Conservation (phyloP, 2,329 filamentous ascomycete genomes). For the Alternaria sp. region DNA sequence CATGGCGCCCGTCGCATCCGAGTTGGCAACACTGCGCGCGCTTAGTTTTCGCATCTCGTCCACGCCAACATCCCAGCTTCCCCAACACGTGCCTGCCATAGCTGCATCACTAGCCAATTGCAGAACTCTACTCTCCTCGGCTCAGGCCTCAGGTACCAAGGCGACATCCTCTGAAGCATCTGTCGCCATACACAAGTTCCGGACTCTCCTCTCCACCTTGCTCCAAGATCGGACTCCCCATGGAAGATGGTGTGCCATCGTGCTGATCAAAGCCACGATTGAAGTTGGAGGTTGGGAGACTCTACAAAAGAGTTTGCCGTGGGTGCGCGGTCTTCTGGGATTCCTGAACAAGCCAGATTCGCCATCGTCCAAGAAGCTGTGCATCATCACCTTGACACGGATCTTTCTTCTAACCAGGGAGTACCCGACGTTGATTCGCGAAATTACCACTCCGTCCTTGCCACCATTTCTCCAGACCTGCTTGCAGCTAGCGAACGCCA, state of each 20-base stretch:
- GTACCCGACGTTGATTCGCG: constrained; percentile 82
- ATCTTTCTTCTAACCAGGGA: constrained; percentile 85
- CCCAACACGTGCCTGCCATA: constrained; percentile 75
- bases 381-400: constrained; percentile 78
- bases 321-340: constrained; percentile 79
- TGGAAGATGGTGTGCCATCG: constrained; percentile 79
- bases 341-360: constrained; percentile 85
- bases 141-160: constrained; percentile 66
- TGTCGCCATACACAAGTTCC: constrained; percentile 81
- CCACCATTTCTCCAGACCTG: constrained; percentile 78
- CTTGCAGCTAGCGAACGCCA: constrained; percentile 64
- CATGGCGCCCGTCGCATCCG: constrained; percentile 40
- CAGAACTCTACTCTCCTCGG: constrained; percentile 68
- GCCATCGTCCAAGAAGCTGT: constrained; percentile 76
- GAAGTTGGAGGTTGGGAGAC: constrained; percentile 88
- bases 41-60: constrained; percentile 76
- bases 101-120: constrained; percentile 64
- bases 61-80: constrained; percentile 76
- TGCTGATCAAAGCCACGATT: constrained; percentile 80
- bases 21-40: constrained; percentile 44
- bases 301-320: constrained; percentile 75
- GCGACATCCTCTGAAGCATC: constrained; percentile 71
- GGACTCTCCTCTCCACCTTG: constrained; percentile 78
- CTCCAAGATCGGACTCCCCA: constrained; percentile 78
- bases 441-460: constrained; percentile 86